phyloP scores from a whole-genome alignment of 352 stramenopile genomes.

The Phytophthora macrochlamydospora region DNA sequence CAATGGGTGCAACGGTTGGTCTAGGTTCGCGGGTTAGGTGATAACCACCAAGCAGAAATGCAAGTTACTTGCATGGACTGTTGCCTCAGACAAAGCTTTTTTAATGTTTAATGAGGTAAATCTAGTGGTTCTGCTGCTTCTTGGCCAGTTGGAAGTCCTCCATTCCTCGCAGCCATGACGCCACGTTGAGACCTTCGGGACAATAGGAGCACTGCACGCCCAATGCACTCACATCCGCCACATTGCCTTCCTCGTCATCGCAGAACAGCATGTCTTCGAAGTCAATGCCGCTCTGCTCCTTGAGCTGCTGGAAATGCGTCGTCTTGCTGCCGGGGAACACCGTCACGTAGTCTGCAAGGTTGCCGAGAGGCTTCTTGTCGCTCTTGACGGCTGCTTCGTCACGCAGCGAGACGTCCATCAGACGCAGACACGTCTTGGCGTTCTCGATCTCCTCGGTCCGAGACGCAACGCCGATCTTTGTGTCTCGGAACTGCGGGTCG shows the following conservation, averaged over 20 bases:
- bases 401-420: slow-evolving; percentile 52
- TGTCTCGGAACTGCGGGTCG: slow-evolving; percentile 62
- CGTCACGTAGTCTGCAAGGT: slow-evolving; percentile 66
- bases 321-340: slow-evolving; percentile 87
- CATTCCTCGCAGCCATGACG: slow-evolving; percentile 72
- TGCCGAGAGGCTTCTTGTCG: slow-evolving; percentile 41
- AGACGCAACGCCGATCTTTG: slow-evolving; percentile 56
- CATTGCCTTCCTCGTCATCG: slow-evolving; percentile 91
- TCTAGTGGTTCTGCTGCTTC: slow-evolving; percentile 14
- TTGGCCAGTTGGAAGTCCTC: slow-evolving; percentile 64
- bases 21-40: background rate
- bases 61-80: no score
- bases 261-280: slow-evolving; percentile 97
- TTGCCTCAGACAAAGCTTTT: no score
- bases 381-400: background rate
- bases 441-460: slow-evolving; percentile 66
- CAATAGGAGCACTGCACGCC: slow-evolving; percentile 80
- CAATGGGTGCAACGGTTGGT: background rate
- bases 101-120: background rate
- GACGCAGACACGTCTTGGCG: slow-evolving; percentile 69
- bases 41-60: no score
- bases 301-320: slow-evolving; percentile 92
- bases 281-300: slow-evolving; percentile 82
- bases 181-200: slow-evolving; percentile 67
- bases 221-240: slow-evolving; percentile 57